Conservation (phyloP, 768 basidiomycete genomes). For the Neoboletus subvelutipes region DNA sequence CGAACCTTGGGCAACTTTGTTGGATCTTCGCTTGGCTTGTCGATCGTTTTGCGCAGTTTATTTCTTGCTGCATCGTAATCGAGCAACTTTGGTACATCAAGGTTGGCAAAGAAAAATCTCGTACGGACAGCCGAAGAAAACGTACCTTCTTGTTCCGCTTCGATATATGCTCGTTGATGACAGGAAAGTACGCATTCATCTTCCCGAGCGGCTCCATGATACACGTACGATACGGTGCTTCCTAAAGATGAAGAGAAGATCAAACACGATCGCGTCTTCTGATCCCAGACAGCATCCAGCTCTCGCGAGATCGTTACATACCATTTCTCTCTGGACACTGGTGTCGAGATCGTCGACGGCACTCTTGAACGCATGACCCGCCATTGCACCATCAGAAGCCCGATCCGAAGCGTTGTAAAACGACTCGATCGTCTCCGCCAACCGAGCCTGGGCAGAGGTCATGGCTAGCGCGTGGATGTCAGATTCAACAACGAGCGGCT, state of each 20-base stretch:
- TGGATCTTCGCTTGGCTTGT: conserved; percentile 92
- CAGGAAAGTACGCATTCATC: conserved; percentile 93
- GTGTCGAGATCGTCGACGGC: conserved; percentile 93
- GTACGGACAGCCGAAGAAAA: not conserved
- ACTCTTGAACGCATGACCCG: conserved; percentile 92
- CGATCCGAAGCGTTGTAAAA: conserved; percentile 90
- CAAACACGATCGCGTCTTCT: not conserved
- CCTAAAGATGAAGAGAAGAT: conserved; percentile 45
- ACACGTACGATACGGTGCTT: conserved; percentile 90
- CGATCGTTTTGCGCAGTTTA: conserved; percentile 82
- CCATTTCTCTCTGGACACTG: conserved; percentile 81
- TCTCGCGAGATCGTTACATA: conserved; percentile 38
- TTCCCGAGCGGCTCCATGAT: conserved; percentile 95
- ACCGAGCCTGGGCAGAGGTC: conserved; percentile 87
- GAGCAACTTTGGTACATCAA: conserved; percentile 57
- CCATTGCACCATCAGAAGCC: conserved; percentile 91
- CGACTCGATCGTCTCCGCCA: conserved; percentile 90
- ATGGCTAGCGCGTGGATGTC: conserved; percentile 56
- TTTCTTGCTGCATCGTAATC: conserved; percentile 95
- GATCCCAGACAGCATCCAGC: not conserved
- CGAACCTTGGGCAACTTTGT: conserved; percentile 82
- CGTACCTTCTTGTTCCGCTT: conserved; percentile 96
- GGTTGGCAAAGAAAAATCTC: not conserved
- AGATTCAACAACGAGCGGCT: not conserved
- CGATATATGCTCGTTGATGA: conserved; percentile 88